Evolutionary conservation across 78 protist species (phyloP), one percentile per base, ranked within the genome.

Genomic region (Cavenderia fasciculata): DNA sequence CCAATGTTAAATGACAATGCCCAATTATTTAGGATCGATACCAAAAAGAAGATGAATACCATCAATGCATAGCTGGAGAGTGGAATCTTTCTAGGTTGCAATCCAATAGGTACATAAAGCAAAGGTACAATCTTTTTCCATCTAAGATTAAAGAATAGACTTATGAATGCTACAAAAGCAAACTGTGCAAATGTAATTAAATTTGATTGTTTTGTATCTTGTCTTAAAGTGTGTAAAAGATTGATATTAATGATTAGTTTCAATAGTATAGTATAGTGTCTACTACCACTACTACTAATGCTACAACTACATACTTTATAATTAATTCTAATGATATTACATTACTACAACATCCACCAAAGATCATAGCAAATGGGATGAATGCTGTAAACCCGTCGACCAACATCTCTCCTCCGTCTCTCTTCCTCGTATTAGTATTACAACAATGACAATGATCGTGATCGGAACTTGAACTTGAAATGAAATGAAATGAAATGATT

Each of bases 181-280:
- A 90, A 90, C 43, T 90, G 94, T 7, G 27, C 2, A 74, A 78
- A 57, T 41, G 94, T 90, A 12, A 90, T 40, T 31, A 90, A 33
- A 4, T 78, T 57, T 14, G 85, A 77, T 16, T 82, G 90, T 56
- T 69, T 29, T 56, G 47, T 11, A 40, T 74, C 72, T 69, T 38
- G 52, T 44, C 88, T 79, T n/a, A n/a, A n/a, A n/a, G n/a, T n/a
- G n/a, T n/a, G n/a, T n/a, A n/a, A n/a, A n/a, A n/a, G n/a, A n/a
- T n/a, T 29, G 7, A 16, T 63, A 44, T 29, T 49, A 47, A 25
- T 5, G 4, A 8, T 18, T 23, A 23, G 29, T 1, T 44, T 43
- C 2, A 25, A 66, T 66, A 43, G 19, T 0, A 43, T n/a, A 8
- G 2, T 8, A n/a, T 40, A 41, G 6, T 11, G 40, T 25, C 23